Evolutionary conservation across 2,329 filamentous ascomycete species (phyloP), one percentile per base, ranked within the genome.

Genomic region (Pseudovirgaria hyperparasitica): DNA sequence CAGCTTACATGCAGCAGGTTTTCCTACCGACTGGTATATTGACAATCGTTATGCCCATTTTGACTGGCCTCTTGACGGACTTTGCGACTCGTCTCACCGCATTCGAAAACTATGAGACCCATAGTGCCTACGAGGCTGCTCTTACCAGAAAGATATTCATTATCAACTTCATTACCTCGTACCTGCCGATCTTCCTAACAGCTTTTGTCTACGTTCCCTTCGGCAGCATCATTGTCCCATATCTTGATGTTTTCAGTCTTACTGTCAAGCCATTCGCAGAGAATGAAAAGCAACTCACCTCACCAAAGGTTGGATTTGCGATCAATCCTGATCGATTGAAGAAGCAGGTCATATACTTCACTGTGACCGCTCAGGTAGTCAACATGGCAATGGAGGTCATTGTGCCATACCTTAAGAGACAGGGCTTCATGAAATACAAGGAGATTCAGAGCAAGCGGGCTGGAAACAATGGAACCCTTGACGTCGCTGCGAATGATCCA

Each of bases 161-260:
- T 9, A 71, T 96, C 45, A 92, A 94, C 60, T 93, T 94, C 56
- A 87, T 96, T 55, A 92, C 85, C 5, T 92, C 86, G 0, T 96
- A 94, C 50, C 73, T 92, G 27, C 81, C 84, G 1, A 76, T 92
- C n/a, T 76, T 92, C 46, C 68, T 96, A 11, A 94, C 86, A 0
- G 82, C 86, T 1, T 96, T 94, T 41, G 74, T 94, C 36, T 96
- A 94, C 44, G 82, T 93, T 12, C 87, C 87, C 0, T 96, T 96
- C 42, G 87, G 82, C 9, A 72, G 75, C 33, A 55, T 84, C 23
- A 71, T 98, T 8, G 73, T 90, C 0, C 87, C 90, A 0, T 80
- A 92, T 46, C 71, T 98, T 4, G 76, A 92, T 41, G 60, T 94
- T 31, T 87, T 92, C 58, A 70, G 72, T 35, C 57, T 76, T 9